A percentile compares a stretch with the other conserved stretches of the same genome.
Conservation (phyloP, 140 eudicot species). For the Flaveria floridana region DNA sequence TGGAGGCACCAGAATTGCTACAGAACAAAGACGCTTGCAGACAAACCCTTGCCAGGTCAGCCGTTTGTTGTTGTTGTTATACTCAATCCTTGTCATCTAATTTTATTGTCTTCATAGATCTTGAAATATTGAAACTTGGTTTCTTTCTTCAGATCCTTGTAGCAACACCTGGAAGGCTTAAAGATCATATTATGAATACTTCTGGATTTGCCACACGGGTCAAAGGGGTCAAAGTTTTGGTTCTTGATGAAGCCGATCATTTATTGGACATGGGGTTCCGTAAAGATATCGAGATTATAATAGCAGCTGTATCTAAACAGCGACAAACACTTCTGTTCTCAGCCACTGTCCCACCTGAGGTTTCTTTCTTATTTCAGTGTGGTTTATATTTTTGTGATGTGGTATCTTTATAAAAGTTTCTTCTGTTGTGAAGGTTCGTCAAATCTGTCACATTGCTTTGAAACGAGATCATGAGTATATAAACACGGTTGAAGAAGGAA, state of each 20-base stretch:
- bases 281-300: conserved; percentile 81
- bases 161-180: conserved; percentile 99
- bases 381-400: conserved; percentile 18
- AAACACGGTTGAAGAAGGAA: conserved; percentile 79
- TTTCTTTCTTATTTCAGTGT: conserved; percentile 43
- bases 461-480: conserved; percentile 87
- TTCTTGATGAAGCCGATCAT: conserved; percentile 99
- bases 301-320: conserved; percentile 86
- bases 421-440: conserved; percentile 66
- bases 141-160: conserved; percentile 65
- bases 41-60: conserved; percentile 95
- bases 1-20: conserved; percentile 86
- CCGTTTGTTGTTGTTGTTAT: conserved; percentile 14
- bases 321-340: conserved; percentile 93
- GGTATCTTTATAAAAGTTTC: conserved; percentile 17
- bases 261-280: conserved; percentile 98
- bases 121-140: not conserved
- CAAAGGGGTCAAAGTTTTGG: conserved; percentile 86
- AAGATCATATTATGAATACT: conserved; percentile 92
- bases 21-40: conserved; percentile 84
- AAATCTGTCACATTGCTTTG: conserved; percentile 90
- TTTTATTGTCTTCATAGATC: not conserved
- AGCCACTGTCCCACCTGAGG: conserved; percentile 94
- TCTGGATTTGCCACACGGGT: conserved; percentile 86
- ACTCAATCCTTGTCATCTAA: not conserved